Conservation (phyloP, 139 green algal genomes). For the Edaphochlamys debaryana region DNA sequence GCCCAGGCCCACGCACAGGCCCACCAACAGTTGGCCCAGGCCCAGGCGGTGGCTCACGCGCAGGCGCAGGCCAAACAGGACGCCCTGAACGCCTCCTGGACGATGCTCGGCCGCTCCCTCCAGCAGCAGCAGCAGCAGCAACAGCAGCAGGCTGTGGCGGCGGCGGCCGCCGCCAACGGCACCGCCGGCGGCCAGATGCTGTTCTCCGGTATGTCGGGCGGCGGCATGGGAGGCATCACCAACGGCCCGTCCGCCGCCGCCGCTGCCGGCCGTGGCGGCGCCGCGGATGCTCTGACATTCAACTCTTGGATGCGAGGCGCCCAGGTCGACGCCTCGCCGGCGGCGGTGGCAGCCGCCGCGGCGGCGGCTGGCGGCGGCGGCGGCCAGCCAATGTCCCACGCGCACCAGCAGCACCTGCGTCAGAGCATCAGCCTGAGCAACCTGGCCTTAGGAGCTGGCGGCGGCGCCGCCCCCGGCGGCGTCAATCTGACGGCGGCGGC, state of each 20-base stretch:
- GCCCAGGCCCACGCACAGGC: slow-evolving; percentile 1
- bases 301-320: slow-evolving; percentile 8
- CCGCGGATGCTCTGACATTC: neutral
- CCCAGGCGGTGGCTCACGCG: too few relatives aligned
- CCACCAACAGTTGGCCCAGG: neutral
- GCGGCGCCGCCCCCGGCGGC: neutral
- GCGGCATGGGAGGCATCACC: neutral
- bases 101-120: slow-evolving; percentile 3
- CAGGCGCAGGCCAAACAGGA: slow-evolving; percentile 20
- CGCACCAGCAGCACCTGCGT: slow-evolving; percentile 19
- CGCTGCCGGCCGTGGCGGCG: neutral
- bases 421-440: slow-evolving; percentile 33
- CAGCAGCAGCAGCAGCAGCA: slow-evolving; percentile 26
- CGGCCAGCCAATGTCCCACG: neutral
- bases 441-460: neutral
- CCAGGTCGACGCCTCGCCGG: neutral
- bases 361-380: too few relatives aligned
- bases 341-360: too few relatives aligned
- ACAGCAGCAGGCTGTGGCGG: neutral
- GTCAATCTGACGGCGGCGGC: neutral
- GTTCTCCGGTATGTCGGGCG: neutral
- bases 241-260: neutral
- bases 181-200: slow-evolving; percentile 1
- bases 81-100: slow-evolving; percentile 11
- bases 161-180: neutral